Conservation (phyloP, 768 basidiomycete genomes). For the Hydnum rufescens region DNA sequence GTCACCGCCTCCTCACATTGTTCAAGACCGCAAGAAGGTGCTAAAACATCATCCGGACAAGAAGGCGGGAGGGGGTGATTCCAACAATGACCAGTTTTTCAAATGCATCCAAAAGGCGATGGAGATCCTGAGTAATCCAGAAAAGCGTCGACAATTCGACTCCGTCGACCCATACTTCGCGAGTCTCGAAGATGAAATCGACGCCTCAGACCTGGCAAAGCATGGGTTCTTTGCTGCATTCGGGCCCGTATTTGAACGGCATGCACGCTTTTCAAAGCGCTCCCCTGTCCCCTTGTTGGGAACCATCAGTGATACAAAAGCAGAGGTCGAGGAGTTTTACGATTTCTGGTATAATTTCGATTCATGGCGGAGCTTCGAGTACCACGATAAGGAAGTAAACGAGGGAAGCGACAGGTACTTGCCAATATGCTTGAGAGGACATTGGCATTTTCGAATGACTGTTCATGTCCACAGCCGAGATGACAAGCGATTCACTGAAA, state of each 20-base stretch:
- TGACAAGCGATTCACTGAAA: conserved; percentile 96
- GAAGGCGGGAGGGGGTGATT: conserved; percentile 64
- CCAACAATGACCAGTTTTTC: conserved; percentile 97
- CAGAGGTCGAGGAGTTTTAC: conserved; percentile 81
- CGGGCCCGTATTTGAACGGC: conserved; percentile 69
- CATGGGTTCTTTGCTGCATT: conserved; percentile 51
- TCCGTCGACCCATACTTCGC: conserved; percentile 72
- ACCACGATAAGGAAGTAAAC: conserved; percentile 94
- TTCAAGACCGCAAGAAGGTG: conserved; percentile 89
- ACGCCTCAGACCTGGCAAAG: conserved; percentile 42
- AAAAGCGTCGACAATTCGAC: conserved; percentile 88
- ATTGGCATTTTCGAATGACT: background rate
- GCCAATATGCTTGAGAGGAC: background rate
- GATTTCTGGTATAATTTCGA: conserved; percentile 99
- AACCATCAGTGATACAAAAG: conserved; percentile 45
- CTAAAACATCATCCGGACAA: conserved; percentile 97
- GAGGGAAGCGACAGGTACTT: conserved; percentile 87
- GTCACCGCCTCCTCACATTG: too few species aligned
- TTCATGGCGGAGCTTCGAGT: conserved; percentile 95
- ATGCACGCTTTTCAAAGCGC: conserved; percentile 76
- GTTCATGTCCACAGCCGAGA: conserved; percentile 58
- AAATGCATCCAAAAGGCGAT: conserved; percentile 99
- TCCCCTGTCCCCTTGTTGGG: conserved; percentile 71
- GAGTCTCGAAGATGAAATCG: conserved; percentile 57
- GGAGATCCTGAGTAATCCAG: conserved; percentile 73